Base-by-base conservation (phyloP, 1,284 basidiomycete species). In the Hortiboletus rubellus region DNA sequence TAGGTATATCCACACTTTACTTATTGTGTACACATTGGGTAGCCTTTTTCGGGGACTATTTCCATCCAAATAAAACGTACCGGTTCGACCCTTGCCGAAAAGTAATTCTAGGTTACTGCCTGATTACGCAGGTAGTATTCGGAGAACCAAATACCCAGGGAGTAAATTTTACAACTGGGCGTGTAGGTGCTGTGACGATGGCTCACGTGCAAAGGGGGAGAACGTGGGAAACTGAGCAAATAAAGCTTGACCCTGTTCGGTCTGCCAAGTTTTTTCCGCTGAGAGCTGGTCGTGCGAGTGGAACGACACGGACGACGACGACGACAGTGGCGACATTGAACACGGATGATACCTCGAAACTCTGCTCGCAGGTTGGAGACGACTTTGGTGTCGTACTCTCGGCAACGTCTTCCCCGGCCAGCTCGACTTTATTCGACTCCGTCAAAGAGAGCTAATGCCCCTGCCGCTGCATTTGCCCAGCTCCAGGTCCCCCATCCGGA, bases 391-490 rank as follows among this genome's bases (percentile, higher is more conserved):
- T 81, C 80, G 73, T 87, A 72, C 72, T 77, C 87, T 66, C 79
- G 87, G 33, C 85, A 88, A 71, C 68, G 76, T 61, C 83, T 89
- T 59, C 85, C 84, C 41, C 80, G 86, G 45, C 85, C 87, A 54
- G 83, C 85, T 49, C 83, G 86, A 60, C 78, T 85, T 48, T 86
- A 85, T 69, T 84, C 85, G 9, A 79, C 84, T 3, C 82, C 84
- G 18, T 77, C 86, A 56, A 82, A 79, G 75, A 76, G 66, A 57
- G 72, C 70, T 47, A 77, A 78, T 66, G 81, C 84, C 3, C 82
- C 83, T 27, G 27, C 27, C 27, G 63, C 79, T 10, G 81, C 82
- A 7, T 72, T 78, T 3, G 72, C 76, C 10, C 72, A 77, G 46
- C 63, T 72, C 33, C 71, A 75, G 42, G 63, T 72, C 47, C 71